Base-by-base conservation (phyloP, 305 asterid genomes). In the Caryopteris hybrid region DNA sequence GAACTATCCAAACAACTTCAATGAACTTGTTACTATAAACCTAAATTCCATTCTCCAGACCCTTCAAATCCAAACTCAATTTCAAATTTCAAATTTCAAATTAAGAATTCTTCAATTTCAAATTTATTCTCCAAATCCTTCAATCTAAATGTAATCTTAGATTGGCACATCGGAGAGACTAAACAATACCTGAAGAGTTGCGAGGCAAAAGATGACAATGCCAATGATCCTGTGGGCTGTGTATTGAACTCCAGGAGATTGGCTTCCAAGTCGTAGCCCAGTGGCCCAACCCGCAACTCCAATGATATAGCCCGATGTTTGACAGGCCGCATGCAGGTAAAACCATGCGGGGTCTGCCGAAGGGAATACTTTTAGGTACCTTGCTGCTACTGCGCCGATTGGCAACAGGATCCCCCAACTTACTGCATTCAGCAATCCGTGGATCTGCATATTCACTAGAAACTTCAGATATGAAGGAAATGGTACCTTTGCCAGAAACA, bases 241-340 rank as follows among this genome's bases (percentile, higher is more conserved):
- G 78, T 77, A 66, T 57, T 75, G 74, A 46, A 92, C 60, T 18
- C 96, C 96, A 2, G 80, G 70, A 17, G 96, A 92, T 42, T 83
- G 84, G 72, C 74, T 75, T 13, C 98, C 96, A 1, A 92, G 89
- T 3, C 73, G 84, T 69, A 91, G 86, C 3, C 98, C 96, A 4
- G 88, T 91, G 22, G 79, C 94, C 87, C 91, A 89, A 45, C 98
- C 98, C 9, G 95, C 93, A 9, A 89, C 95, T 43, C 98, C 98
- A 7, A 74, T 18, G 53, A 85, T 62, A 81, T 89, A 91, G 69
- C 83, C 98, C 4, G 89, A 83, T 64, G 84, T 54, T 69, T 91
- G 98, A 76, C 95, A 89, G 45, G 66, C 36, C 7, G 82, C 87
- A 38, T 91, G 98, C 29, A 89, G 86, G 78, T 91, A 91, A 79